phyloP scores from a whole-genome alignment of 768 basidiomycete genomes.

The Pulveroboletus frians region DNA sequence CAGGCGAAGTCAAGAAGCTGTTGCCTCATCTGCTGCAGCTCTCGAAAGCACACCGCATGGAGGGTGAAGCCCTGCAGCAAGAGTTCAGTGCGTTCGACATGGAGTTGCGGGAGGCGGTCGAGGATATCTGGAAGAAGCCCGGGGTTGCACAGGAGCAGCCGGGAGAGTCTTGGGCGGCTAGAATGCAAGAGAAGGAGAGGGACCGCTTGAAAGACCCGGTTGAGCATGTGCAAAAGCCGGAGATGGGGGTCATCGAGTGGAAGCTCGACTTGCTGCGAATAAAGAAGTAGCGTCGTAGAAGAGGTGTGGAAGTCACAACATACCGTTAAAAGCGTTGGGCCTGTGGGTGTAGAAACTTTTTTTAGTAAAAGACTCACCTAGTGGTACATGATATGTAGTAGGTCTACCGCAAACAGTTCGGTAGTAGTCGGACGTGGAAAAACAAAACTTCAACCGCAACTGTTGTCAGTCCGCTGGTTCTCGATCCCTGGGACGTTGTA shows the following conservation, averaged over 20 bases:
- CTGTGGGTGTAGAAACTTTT: background rate
- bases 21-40: constrained; percentile 76
- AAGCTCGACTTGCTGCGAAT: constrained; percentile 19
- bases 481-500: too few relatives aligned
- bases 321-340: background rate
- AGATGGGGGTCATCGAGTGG: constrained; percentile 21
- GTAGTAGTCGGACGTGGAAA: background rate
- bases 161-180: constrained; percentile 43
- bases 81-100: constrained; percentile 52
- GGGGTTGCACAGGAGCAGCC: constrained; percentile 13
- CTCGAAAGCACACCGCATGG: constrained; percentile 59
- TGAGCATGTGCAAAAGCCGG: constrained; percentile 51
- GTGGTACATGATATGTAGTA: background rate
- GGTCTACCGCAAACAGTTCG: background rate
- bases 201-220: constrained; percentile 44
- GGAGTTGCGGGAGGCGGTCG: constrained; percentile 52
- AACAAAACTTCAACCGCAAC: background rate
- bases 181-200: constrained; percentile 52
- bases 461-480: too few relatives aligned
- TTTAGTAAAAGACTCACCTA: background rate
- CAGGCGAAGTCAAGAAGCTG: constrained; percentile 64
- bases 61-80: constrained; percentile 60
- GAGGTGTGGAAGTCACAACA: background rate
- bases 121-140: constrained; percentile 60
- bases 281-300: background rate